Percentiles rank a stretch among this genome's conserved stretches.
Conservation (phyloP, 352 stramenopile genomes). For the Stramenopiles sp. region DNA sequence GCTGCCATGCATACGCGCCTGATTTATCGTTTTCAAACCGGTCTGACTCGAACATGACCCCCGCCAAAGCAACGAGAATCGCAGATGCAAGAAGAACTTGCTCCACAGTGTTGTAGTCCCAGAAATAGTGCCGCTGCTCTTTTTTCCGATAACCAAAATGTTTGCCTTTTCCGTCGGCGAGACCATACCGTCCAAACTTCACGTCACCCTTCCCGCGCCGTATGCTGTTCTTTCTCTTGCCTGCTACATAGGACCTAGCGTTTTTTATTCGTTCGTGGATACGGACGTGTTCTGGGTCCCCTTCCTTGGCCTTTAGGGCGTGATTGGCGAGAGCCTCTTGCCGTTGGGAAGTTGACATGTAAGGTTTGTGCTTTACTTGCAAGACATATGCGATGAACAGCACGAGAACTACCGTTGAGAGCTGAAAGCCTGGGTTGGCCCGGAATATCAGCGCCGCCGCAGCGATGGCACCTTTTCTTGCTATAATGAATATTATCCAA, state of each 20-base stretch:
- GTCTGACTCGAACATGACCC: constrained; percentile 20
- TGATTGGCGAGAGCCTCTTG: constrained; percentile 10
- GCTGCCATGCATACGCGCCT: background rate
- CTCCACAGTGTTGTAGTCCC: constrained; percentile 54
- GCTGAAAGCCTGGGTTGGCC: constrained; percentile 42
- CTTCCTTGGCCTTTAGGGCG: constrained; percentile 4
- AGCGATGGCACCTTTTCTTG: constrained; percentile 45
- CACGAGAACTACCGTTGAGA: constrained; percentile 47
- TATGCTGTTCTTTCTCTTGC: constrained; percentile 2
- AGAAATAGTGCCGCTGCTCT: too few species aligned
- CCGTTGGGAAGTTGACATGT: constrained; percentile 28
- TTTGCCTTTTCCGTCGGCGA: constrained; percentile 1
- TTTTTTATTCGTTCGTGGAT: constrained; percentile 1
- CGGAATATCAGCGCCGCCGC: constrained; percentile 43
- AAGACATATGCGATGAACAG: constrained; percentile 47
- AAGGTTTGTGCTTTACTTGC: constrained; percentile 42
- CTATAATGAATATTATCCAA: constrained; percentile 53
- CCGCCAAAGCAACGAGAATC: constrained; percentile 28
- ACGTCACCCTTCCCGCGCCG: background rate
- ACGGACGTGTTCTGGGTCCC: constrained; percentile 1
- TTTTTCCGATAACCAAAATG: too few species aligned
- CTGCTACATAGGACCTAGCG: background rate
- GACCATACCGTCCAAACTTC: background rate
- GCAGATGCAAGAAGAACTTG: constrained; percentile 42
- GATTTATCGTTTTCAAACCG: constrained; percentile 14